Percentiles rank a stretch among this genome's conserved stretches.
phyloP scores from a whole-genome alignment of 2,329 filamentous ascomycete genomes.

The Penicillium sp. region DNA sequence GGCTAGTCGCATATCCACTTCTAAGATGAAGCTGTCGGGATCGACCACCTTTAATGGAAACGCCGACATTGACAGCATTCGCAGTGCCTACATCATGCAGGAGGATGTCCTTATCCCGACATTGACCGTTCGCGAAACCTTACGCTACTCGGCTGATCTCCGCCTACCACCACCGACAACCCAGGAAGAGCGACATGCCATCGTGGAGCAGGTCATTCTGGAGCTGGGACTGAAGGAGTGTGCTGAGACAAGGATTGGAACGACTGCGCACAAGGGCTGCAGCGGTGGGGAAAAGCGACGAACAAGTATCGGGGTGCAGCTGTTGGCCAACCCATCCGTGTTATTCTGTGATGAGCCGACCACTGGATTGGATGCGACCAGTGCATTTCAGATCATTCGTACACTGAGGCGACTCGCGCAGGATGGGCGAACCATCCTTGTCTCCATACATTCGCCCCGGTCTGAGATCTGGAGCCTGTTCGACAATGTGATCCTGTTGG shows the following conservation, averaged over 20 bases:
- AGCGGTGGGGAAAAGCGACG: constrained; percentile 77
- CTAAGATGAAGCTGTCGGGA: constrained; percentile 55
- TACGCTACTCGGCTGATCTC: constrained; percentile 71
- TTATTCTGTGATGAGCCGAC: constrained; percentile 79
- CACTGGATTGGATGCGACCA: constrained; percentile 71
- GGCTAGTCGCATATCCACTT: constrained; percentile 65
- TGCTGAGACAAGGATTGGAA: constrained; percentile 72
- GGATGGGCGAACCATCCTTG: constrained; percentile 70
- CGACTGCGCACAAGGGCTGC: constrained; percentile 70
- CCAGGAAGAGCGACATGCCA: constrained; percentile 57
- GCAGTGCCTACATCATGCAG: constrained; percentile 64
- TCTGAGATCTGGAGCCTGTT: constrained; percentile 80
- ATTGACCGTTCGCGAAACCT: constrained; percentile 73
- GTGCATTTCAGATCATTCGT: constrained; percentile 70
- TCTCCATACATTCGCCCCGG: constrained; percentile 74
- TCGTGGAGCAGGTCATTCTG: constrained; percentile 75
- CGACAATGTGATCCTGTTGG: constrained; percentile 69
- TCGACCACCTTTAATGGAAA: constrained; percentile 62
- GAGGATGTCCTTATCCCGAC: constrained; percentile 73
- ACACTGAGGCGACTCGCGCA: constrained; percentile 68
- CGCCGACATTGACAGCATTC: constrained; percentile 48
- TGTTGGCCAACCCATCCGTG: constrained; percentile 76
- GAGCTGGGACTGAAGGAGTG: constrained; percentile 77
- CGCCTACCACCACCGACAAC: constrained; percentile 66
- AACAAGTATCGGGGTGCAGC: constrained; percentile 74